These are phyloP conservation scores for Scedosporium boydii DNA, from an alignment of 2,329 filamentous ascomycete genomes.

Conservation along the genomic window DNA sequence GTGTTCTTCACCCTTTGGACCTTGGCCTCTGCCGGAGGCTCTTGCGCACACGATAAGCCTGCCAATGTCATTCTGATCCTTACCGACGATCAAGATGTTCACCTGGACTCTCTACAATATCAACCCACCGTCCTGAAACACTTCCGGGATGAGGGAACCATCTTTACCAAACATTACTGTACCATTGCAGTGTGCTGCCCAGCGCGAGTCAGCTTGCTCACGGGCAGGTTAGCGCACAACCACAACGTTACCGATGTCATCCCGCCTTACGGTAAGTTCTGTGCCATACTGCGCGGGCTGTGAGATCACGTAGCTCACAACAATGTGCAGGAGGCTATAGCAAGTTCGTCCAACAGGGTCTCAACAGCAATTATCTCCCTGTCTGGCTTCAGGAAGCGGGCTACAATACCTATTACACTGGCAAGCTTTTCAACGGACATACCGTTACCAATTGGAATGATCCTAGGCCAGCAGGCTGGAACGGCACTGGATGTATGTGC, in stretches of 20 bases:
- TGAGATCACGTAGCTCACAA: too few relatives aligned
- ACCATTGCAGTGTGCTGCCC: slow-evolving; percentile 49
- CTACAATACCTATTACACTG: slow-evolving; percentile 63
- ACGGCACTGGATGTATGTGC: too few relatives aligned
- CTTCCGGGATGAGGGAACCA: slow-evolving; percentile 41
- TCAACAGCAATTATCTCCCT: slow-evolving; percentile 59
- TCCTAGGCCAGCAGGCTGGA: slow-evolving; percentile 50
- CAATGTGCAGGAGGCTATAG: slow-evolving; percentile 37
- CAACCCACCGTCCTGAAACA: slow-evolving; percentile 42
- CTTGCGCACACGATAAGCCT: too few relatives aligned
- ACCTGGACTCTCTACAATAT: slow-evolving; percentile 44
- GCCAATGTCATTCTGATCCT: slow-evolving; percentile 52
- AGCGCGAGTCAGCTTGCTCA: slow-evolving; percentile 52
- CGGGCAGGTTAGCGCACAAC: slow-evolving; percentile 58
- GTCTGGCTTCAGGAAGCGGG: slow-evolving; percentile 61
- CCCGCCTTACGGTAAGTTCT: slow-evolving; percentile 30
- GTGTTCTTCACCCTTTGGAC: too few relatives aligned
- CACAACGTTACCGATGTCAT: slow-evolving; percentile 55
- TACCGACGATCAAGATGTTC: slow-evolving; percentile 52
- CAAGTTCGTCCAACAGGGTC: slow-evolving; percentile 55
- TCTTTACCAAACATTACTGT: slow-evolving; percentile 46
- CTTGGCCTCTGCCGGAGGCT: too few relatives aligned
- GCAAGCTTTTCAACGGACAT: slow-evolving; percentile 63
- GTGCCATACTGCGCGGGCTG: too few relatives aligned
- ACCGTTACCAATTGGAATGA: slow-evolving; percentile 50